phyloP scores from a whole-genome alignment of 371 early-diverging fungal genomes.

The Umbelopsis sp. region DNA sequence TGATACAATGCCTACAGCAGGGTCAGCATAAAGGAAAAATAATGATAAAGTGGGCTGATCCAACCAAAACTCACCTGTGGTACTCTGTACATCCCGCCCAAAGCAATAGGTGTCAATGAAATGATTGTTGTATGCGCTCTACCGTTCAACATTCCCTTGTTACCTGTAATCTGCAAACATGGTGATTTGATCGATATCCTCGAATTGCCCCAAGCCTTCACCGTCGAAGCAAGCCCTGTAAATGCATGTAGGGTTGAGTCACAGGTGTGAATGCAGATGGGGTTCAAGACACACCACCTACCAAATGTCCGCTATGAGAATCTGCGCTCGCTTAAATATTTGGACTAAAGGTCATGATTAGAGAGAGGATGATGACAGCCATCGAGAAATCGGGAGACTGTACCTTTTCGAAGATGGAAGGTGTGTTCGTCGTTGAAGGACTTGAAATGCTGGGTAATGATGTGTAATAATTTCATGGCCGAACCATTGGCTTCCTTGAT shows the following conservation, averaged over 20 bases:
- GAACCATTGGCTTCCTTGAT: slow-evolving; percentile 57
- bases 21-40: neutral
- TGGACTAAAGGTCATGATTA: slow-evolving; percentile 42
- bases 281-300: slow-evolving; percentile 23
- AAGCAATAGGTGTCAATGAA: too few relatives aligned
- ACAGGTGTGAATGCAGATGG: neutral
- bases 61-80: slow-evolving; percentile 47
- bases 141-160: neutral
- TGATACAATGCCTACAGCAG: slow-evolving; percentile 73
- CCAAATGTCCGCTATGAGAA: slow-evolving; percentile 90
- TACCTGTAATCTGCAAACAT: slow-evolving; percentile 94
- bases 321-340: slow-evolving; percentile 87
- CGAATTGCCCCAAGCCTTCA: slow-evolving; percentile 60
- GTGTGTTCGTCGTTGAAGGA: slow-evolving; percentile 74
- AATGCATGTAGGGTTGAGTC: neutral
- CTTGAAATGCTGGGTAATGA: slow-evolving; percentile 64
- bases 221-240: slow-evolving; percentile 86
- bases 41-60: too few relatives aligned
- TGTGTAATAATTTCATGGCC: slow-evolving; percentile 60
- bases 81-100: slow-evolving; percentile 36
- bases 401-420: slow-evolving; percentile 66
- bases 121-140: neutral
- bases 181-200: slow-evolving; percentile 83
- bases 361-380: too few relatives aligned
- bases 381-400: neutral